Conservation (phyloP, 495 filamentous ascomycete genomes). For the Terfezia boudieri region DNA sequence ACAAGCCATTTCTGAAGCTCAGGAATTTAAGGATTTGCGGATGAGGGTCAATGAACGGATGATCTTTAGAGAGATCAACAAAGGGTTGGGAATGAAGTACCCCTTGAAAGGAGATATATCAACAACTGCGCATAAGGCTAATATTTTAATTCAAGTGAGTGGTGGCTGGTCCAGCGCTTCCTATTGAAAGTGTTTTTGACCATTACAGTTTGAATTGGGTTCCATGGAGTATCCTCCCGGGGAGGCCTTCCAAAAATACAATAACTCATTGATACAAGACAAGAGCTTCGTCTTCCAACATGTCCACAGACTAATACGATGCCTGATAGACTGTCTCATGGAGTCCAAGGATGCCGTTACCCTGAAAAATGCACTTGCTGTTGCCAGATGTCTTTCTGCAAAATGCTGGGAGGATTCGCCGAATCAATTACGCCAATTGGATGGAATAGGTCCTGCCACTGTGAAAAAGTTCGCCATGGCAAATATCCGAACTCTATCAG, state of each 20-base stretch:
- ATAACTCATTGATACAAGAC: constrained; percentile 42
- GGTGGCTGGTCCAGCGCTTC: neutral
- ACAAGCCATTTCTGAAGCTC: constrained; percentile 40
- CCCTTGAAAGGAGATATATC: constrained; percentile 60
- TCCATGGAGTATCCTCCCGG: constrained; percentile 45
- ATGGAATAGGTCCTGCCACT: constrained; percentile 53
- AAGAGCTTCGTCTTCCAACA: constrained; percentile 49
- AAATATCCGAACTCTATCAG: constrained; percentile 47
- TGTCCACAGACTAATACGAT: constrained; percentile 52
- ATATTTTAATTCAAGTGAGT: constrained; percentile 51
- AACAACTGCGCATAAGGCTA: constrained; percentile 61
- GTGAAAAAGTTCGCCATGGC: constrained; percentile 55
- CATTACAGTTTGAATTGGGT: constrained; percentile 36
- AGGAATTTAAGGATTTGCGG: constrained; percentile 56
- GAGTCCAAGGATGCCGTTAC: constrained; percentile 41
- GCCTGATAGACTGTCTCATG: constrained; percentile 67
- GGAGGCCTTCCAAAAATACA: constrained; percentile 37
- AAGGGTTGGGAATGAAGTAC: constrained; percentile 44
- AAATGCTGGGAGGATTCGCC: constrained; percentile 72
- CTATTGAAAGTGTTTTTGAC: neutral
- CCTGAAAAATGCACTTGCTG: constrained; percentile 48
- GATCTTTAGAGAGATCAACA: constrained; percentile 66
- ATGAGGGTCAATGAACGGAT: constrained; percentile 53
- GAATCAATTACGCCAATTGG: constrained; percentile 68
- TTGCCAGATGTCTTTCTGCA: constrained; percentile 55